A percentile compares a stretch with the other conserved stretches of the same genome.
These are phyloP conservation scores for Pezizomycotina sp. DNA, from an alignment of 2,329 filamentous ascomycete genomes.

Conservation along the genomic window DNA sequence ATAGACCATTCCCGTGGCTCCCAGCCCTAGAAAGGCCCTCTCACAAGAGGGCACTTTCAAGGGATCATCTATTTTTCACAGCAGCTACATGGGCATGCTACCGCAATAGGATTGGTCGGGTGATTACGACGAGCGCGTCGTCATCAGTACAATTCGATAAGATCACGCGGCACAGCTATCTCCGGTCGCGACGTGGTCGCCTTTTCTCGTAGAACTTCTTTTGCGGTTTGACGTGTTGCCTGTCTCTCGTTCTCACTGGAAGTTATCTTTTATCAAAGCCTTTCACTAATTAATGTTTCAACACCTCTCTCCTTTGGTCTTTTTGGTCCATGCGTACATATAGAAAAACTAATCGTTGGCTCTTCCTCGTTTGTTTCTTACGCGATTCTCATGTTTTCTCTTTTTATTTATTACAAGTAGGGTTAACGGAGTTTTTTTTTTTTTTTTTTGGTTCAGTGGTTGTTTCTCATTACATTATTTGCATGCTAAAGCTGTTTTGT, in stretches of 20 bases:
- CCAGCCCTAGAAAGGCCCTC: not conserved
- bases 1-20: not conserved
- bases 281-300: not conserved
- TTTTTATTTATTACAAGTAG: too few relatives aligned
- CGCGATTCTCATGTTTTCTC: not conserved
- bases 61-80: constrained; percentile 2
- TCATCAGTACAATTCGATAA: too few relatives aligned
- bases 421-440: not conserved
- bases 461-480: not conserved
- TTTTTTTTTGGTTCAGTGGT: not conserved
- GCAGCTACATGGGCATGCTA: too few relatives aligned
- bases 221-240: too few relatives aligned
- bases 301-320: constrained; percentile 3
- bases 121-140: too few relatives aligned
- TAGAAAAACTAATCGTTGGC: constrained; percentile 5
- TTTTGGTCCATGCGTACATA: constrained; percentile 2
- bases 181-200: too few relatives aligned
- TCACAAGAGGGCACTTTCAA: constrained; percentile 1
- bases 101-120: too few relatives aligned
- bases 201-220: too few relatives aligned
- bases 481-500: constrained; percentile 1
- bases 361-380: not conserved
- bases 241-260: not conserved
- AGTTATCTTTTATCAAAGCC: not conserved
- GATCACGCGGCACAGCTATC: too few relatives aligned